Base-by-base conservation (phyloP, 306 rosid species). In the Vigna radiata region DNA sequence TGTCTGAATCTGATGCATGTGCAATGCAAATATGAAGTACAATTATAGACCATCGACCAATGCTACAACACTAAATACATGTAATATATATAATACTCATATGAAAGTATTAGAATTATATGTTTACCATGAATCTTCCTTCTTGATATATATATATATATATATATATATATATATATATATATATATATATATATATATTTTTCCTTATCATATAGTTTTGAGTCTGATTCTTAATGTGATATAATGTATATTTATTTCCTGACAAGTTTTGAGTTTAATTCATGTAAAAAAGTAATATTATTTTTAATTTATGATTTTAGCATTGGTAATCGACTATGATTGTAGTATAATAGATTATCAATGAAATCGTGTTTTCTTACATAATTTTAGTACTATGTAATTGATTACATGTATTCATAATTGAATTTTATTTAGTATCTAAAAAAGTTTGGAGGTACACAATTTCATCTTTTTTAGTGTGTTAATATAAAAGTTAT, bases 111-210 rank as follows among this genome's bases (percentile, higher is more conserved):
- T 13, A 3, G 25, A 25, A 41, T 49, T 8, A n/a, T n/a, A n/a
- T n/a, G n/a, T n/a, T n/a, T n/a, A n/a, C n/a, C n/a, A n/a, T n/a
- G 60, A 77, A 58, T 68, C 70, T 58, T 41, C 62, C 60, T 59
- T 68, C 25, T 70, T 11, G n/a, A 48, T 19, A 17, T 67, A 37
- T 58, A 49, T 58, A 60, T 36, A 15, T 70, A 31, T 48, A 48
- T 19, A 17, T 67, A 37, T 58, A 49, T 58, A 60, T 36, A 15
- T 70, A 31, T 48, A 48, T 19, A 17, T 67, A 37, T 58, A 49
- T 58, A 60, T 36, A 15, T 70, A 31, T 48, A 48, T 19, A 17
- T 67, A 37, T 58, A 49, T 58, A 60, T 36, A 15, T 70, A 31
- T 48, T 74, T 67, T 67, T 48, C 25, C 36, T 48, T 75, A 70